Percentiles rank a stretch among this genome's conserved stretches.
Conservation (phyloP, 495 filamentous ascomycete genomes). For the Podospora pseudoanserina region DNA sequence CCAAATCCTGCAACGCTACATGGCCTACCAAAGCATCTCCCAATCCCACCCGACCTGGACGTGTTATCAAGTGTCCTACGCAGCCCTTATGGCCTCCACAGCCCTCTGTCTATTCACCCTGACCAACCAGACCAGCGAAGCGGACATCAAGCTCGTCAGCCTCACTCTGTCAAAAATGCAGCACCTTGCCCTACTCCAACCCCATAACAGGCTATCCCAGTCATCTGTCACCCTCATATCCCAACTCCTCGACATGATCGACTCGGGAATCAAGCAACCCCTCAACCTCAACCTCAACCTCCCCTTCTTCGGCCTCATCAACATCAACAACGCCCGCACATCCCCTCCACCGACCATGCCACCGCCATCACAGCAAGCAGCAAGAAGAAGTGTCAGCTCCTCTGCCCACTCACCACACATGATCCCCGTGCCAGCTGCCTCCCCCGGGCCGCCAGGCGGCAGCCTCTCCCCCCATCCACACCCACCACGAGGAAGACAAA, state of each 20-base stretch:
- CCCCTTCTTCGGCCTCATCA: constrained; percentile 20
- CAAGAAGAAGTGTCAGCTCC: background rate
- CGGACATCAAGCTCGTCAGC: constrained; percentile 33
- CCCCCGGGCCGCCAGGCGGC: constrained; percentile 12
- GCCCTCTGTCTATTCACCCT: constrained; percentile 19
- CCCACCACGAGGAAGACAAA: background rate
- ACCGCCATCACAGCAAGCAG: background rate
- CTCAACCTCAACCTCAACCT: background rate
- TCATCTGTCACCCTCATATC: constrained; percentile 42
- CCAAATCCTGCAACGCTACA: constrained; percentile 40
- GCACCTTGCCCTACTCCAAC: constrained; percentile 31
- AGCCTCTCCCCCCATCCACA: constrained; percentile 16
- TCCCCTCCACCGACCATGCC: background rate
- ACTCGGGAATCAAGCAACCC: constrained; percentile 27
- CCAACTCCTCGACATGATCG: constrained; percentile 44
- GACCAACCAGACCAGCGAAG: constrained; percentile 22
- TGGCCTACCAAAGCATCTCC: constrained; percentile 31
- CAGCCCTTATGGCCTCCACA: constrained; percentile 43
- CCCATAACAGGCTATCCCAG: constrained; percentile 37
- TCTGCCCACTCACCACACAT: background rate
- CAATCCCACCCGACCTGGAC: constrained; percentile 34
- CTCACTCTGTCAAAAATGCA: constrained; percentile 40
- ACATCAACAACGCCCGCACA: constrained; percentile 38
- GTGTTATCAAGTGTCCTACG: constrained; percentile 46
- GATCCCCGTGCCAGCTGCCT: background rate